phyloP scores from a whole-genome alignment of 768 basidiomycete species.

The Fistulinella prunicolor region DNA sequence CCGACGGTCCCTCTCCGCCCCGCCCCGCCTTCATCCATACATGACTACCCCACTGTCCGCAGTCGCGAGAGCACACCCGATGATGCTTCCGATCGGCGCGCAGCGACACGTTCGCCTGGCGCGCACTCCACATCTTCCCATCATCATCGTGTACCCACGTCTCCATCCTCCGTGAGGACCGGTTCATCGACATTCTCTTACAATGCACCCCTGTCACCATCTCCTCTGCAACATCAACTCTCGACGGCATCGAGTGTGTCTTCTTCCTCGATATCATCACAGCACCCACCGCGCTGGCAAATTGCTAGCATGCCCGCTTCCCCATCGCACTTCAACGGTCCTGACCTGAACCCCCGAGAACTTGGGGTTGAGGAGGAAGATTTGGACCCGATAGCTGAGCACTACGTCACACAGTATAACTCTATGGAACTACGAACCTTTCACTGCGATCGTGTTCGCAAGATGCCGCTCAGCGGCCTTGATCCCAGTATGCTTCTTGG shows the following conservation, averaged over 20 bases:
- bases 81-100: slow-evolving; percentile 26
- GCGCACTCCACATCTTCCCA: slow-evolving; percentile 18
- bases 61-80: slow-evolving; percentile 33
- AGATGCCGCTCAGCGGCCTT: slow-evolving; percentile 87
- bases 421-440: slow-evolving; percentile 78
- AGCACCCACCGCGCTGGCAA: slow-evolving; percentile 29
- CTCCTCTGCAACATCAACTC: slow-evolving; percentile 63
- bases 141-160: slow-evolving; percentile 41
- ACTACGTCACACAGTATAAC: slow-evolving; percentile 73
- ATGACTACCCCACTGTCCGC: slow-evolving; percentile 22
- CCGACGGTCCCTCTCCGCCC: slow-evolving; percentile 70
- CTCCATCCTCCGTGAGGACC: slow-evolving; percentile 51
- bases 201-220: slow-evolving; percentile 58
- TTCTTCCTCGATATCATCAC: slow-evolving; percentile 34
- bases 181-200: slow-evolving; percentile 52
- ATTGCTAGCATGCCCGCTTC: slow-evolving; percentile 22
- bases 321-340: slow-evolving; percentile 17
- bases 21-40: slow-evolving; percentile 32
- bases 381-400: slow-evolving; percentile 49
- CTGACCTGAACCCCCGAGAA: slow-evolving; percentile 40
- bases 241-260: slow-evolving; percentile 40
- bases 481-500: slow-evolving; percentile 98
- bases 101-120: slow-evolving; percentile 26
- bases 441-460: slow-evolving; percentile 94
- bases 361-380: slow-evolving; percentile 31